These are phyloP conservation scores for Debaryomyces robertsiae DNA, from an alignment of 1,139 yeast species.

Conservation along the genomic window DNA sequence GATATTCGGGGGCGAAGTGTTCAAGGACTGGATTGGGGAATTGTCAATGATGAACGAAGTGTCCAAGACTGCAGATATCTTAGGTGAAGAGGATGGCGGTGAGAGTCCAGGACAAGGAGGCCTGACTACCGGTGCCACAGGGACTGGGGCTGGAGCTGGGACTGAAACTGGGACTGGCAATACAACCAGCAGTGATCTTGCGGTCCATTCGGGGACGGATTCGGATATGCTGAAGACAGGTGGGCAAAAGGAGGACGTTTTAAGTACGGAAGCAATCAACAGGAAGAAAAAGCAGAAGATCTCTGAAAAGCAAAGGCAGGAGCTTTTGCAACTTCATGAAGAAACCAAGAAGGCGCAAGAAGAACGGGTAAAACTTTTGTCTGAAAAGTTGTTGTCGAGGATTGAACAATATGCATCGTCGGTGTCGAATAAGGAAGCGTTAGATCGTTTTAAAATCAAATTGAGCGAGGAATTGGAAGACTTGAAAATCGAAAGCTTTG, in stretches of 20 bases:
- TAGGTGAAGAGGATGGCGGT: slow-evolving; percentile 39
- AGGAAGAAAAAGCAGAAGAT: slow-evolving; percentile 43
- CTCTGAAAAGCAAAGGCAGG: slow-evolving; percentile 55
- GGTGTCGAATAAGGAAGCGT: slow-evolving; percentile 32
- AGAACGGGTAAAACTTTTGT: slow-evolving; percentile 56
- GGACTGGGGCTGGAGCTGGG: slow-evolving; percentile 1
- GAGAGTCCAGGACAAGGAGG: slow-evolving; percentile 5
- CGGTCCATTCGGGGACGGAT: slow-evolving; percentile 8
- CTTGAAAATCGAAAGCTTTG: slow-evolving; percentile 51
- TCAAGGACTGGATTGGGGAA: slow-evolving; percentile 79
- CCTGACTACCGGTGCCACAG: background rate
- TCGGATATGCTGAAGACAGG: slow-evolving; percentile 10
- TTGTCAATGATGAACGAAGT: slow-evolving; percentile 81
- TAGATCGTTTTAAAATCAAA: slow-evolving; percentile 39
- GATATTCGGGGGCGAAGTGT: slow-evolving; percentile 83
- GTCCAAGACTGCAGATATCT: slow-evolving; percentile 68
- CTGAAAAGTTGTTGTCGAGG: slow-evolving; percentile 47
- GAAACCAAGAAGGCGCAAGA: slow-evolving; percentile 58
- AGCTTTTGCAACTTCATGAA: slow-evolving; percentile 52
- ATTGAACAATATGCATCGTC: slow-evolving; percentile 41
- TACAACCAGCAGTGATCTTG: slow-evolving; percentile 9
- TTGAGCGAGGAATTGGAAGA: slow-evolving; percentile 63
- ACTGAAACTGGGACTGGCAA: slow-evolving; percentile 12
- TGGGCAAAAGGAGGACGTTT: slow-evolving; percentile 9
- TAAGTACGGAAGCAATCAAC: slow-evolving; percentile 24